These are phyloP conservation scores for Suillus bovinus DNA, from an alignment of 768 basidiomycete genomes.

Conservation along the genomic window DNA sequence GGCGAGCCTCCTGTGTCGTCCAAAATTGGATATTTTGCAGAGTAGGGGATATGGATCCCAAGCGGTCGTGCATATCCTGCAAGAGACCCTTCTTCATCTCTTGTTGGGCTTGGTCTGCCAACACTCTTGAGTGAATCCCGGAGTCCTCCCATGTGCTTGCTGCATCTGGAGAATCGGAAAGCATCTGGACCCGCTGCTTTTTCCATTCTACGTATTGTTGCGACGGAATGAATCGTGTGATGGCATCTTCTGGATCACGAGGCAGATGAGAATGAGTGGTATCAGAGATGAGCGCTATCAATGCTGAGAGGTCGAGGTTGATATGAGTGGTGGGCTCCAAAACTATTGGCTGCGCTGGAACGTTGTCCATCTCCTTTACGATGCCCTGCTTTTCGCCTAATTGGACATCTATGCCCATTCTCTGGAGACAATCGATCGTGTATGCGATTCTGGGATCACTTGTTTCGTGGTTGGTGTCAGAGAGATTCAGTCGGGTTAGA, in stretches of 20 bases:
- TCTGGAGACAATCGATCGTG: conserved; percentile 55
- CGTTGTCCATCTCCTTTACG: conserved; percentile 10
- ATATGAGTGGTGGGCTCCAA: conserved; percentile 57
- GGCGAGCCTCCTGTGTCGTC: conserved; percentile 77
- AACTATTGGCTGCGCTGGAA: conserved; percentile 16
- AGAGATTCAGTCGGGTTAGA: conserved; percentile 65
- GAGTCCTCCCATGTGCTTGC: conserved; percentile 31
- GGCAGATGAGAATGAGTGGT: conserved; percentile 77
- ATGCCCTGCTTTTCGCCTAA: conserved; percentile 55
- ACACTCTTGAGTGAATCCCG: conserved; percentile 63
- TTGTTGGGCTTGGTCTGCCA: conserved; percentile 70
- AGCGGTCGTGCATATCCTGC: conserved; percentile 58
- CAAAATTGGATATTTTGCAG: conserved; percentile 58
- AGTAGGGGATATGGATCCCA: conserved; percentile 26
- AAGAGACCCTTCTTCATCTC: conserved; percentile 70
- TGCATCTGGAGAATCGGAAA: conserved; percentile 7
- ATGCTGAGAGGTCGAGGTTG: conserved; percentile 81
- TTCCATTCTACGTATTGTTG: conserved; percentile 64
- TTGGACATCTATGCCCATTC: conserved; percentile 66
- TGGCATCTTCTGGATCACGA: conserved; percentile 51
- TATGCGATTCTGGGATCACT: conserved; percentile 58
- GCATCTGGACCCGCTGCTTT: conserved; percentile 24
- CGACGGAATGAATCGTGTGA: conserved; percentile 62
- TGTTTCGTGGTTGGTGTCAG: conserved; percentile 24
- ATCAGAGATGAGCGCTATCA: conserved; percentile 84